These are phyloP conservation scores for Eragrostis nindensis DNA, from an alignment of 176 grass and related monocot genomes.

Conservation along the genomic window DNA sequence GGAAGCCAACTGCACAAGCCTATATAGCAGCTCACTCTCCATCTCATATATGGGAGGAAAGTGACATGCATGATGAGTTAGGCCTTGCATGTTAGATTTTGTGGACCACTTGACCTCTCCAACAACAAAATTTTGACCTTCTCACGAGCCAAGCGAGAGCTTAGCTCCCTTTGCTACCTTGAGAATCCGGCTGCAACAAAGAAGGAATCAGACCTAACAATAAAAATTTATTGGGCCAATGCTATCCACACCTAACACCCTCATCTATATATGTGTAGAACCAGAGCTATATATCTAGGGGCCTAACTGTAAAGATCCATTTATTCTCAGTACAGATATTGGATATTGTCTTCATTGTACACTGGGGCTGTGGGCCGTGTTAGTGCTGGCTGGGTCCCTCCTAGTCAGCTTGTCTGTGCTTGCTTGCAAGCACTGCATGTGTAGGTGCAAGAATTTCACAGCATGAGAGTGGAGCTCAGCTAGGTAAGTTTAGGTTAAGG, in stretches of 20 bases:
- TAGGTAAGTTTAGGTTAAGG: conserved; percentile 39
- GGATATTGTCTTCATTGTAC: conserved; percentile 19
- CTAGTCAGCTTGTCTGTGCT: conserved; percentile 36
- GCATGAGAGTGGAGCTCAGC: conserved; percentile 23
- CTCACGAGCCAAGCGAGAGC: conserved; percentile 24
- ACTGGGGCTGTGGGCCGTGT: conserved; percentile 31
- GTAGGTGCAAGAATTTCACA: conserved; percentile 29
- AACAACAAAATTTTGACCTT: conserved; percentile 52
- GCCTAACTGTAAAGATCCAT: conserved; percentile 39
- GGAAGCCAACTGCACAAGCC: conserved; percentile 36
- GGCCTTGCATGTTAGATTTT: conserved; percentile 52
- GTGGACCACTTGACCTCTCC: conserved; percentile 58
- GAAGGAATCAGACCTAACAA: conserved; percentile 61
- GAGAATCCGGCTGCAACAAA: conserved; percentile 43
- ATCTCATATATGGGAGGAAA: conserved; percentile 42
- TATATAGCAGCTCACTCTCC: conserved; percentile 28
- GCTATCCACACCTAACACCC: conserved; percentile 54
- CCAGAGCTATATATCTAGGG: conserved; percentile 23
- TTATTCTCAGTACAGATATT: conserved; percentile 41
- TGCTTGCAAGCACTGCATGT: not conserved
- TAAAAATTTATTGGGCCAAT: conserved; percentile 48
- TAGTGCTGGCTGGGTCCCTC: conserved; percentile 13
- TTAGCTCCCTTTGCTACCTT: conserved; percentile 32
- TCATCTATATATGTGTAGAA: conserved; percentile 40
- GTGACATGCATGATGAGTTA: conserved; percentile 51